These are phyloP conservation scores for Babesia bigemina DNA, from an alignment of 169 alveolate genomes.

Conservation along the genomic window DNA sequence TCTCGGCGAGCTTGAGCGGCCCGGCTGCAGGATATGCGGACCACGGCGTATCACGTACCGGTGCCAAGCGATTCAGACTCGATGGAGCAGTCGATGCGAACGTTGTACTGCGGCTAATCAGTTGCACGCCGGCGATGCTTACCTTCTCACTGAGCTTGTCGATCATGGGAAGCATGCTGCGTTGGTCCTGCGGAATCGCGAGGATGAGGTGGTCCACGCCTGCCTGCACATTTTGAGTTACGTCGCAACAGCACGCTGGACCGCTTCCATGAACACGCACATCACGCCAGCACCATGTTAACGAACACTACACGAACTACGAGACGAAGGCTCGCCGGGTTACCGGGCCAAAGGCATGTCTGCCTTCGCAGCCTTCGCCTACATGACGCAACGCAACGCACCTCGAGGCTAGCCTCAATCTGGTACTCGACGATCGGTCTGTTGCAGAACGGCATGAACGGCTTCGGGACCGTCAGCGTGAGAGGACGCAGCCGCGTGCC, in stretches of 20 bases:
- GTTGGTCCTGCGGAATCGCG: conserved; percentile 88
- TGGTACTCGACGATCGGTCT: conserved; percentile 92
- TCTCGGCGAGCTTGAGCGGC: conserved; percentile 88
- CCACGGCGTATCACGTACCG: conserved; percentile 72
- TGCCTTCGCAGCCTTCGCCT: too few relatives aligned
- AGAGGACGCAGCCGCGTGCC: conserved; percentile 98
- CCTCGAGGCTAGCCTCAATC: conserved; percentile 72
- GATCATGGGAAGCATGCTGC: conserved; percentile 78
- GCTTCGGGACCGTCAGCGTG: conserved; percentile 95
- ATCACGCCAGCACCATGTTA: not conserved
- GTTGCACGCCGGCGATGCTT: not conserved
- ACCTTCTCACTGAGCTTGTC: conserved; percentile 79
- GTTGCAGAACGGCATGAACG: conserved; percentile 94
- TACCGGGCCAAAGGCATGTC: too few relatives aligned
- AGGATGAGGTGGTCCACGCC: conserved; percentile 86
- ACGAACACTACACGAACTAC: too few relatives aligned
- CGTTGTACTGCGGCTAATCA: conserved; percentile 73
- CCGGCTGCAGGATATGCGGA: conserved; percentile 77
- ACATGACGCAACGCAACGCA: not conserved
- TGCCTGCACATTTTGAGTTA: conserved; percentile 59
- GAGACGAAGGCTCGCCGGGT: too few relatives aligned
- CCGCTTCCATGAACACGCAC: not conserved
- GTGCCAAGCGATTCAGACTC: conserved; percentile 98
- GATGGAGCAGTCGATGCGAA: conserved; percentile 89
- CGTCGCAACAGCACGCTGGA: not conserved